These are phyloP conservation scores for Agaricales sp. DNA, from an alignment of 1,284 basidiomycete genomes.

Conservation along the genomic window DNA sequence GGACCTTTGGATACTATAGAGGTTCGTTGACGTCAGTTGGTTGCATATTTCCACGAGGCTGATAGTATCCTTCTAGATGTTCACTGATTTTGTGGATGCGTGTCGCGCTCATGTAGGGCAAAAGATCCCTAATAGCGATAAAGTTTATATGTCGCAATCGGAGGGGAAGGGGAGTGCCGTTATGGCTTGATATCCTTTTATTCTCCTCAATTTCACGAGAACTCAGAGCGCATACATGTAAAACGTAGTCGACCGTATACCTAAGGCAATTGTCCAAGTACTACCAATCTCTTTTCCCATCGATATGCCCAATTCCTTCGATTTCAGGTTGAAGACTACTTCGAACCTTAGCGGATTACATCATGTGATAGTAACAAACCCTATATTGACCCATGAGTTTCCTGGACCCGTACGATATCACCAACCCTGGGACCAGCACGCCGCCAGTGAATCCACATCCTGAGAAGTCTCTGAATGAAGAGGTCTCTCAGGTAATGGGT, in stretches of 20 bases:
- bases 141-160: background rate
- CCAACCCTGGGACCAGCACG: conserved; percentile 31
- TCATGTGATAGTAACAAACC: too few relatives aligned
- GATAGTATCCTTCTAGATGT: too few relatives aligned
- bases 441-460: conserved; percentile 28
- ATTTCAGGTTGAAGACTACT: too few relatives aligned
- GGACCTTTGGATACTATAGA: conserved; percentile 91
- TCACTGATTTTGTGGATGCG: conserved; percentile 80
- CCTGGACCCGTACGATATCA: conserved; percentile 54
- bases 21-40: too few relatives aligned
- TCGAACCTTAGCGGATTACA: too few relatives aligned
- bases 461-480: conserved; percentile 69
- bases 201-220: too few relatives aligned
- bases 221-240: too few relatives aligned
- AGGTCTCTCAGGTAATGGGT: conserved; percentile 79
- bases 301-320: too few relatives aligned
- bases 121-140: background rate
- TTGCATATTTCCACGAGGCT: conserved; percentile 4
- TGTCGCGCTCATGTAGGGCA: conserved; percentile 41
- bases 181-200: background rate
- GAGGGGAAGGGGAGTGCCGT: background rate
- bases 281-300: too few relatives aligned
- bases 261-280: too few relatives aligned
- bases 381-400: too few relatives aligned
- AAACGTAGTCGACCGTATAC: too few relatives aligned